Evolutionary conservation across 208 protist genomes (phyloP), one percentile per base, ranked within the genome.

Genomic region (Leishmania tropica): DNA sequence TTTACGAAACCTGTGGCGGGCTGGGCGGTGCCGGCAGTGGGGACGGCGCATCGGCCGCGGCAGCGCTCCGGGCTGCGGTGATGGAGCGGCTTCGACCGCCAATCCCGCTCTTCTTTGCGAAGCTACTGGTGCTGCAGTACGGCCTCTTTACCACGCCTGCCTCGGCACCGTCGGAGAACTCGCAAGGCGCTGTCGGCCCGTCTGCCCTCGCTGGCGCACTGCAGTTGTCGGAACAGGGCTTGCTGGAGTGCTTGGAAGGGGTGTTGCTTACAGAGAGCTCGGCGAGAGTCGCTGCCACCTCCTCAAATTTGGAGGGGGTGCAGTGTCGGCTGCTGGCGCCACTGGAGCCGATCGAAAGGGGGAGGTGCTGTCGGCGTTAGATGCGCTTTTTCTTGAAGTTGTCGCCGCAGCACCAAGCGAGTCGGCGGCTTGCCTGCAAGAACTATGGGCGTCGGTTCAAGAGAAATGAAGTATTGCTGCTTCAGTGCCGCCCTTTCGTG

Each of bases 41-140:
- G 4, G 78, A 31, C 17, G 37, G 42, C 35, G 75, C 73, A 42
- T 62, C 72, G 1, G 58, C 72, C 3, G 60, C 70, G 42, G 51
- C 64, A 51, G 76, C 51, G 58, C 47, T 81, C 45, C 65, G 10
- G 37, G 54, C 74, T 1, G 58, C 65, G 4, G 11, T 80, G 76
- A 5, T n/a, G 35, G 75, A 80, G 45, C 76, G 75, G 24, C 73
- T 85, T 76, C 79, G 72, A 13, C 85, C 81, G 31, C 79, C 81
- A 8, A 58, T 85, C 5, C 81, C 81, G 21, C 7, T n/a, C 3
- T 85, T 79, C 48, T 79, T 85, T 21, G 78, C 83, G 17, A 62
- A 75, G 75, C 75, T 81, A 35, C 65, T 85, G 21, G 75, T 86
- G 54, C 45, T 86, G 72, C 85, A 86, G 75, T 83, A 74, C 75